A percentile compares a stretch with the other conserved stretches of the same genome.
phyloP scores from a whole-genome alignment of 352 stramenopile genomes.

The Pythium coloratum region DNA sequence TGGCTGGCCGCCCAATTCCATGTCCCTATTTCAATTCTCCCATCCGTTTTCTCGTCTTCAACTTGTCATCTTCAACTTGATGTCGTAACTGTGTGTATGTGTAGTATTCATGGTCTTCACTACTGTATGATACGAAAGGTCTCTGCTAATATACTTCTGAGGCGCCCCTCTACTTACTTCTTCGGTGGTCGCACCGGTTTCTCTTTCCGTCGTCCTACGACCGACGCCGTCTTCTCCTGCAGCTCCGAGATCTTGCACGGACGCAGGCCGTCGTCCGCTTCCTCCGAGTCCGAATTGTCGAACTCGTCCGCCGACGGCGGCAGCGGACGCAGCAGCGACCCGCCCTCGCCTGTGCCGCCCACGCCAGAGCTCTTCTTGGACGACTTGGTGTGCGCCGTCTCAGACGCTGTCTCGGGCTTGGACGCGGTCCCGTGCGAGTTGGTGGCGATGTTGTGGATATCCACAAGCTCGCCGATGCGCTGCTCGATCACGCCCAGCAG shows the following conservation, averaged over 20 bases:
- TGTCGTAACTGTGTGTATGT: neutral
- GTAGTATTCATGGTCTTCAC: neutral
- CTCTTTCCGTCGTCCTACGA: conserved; percentile 65
- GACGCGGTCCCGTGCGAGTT: conserved; percentile 38
- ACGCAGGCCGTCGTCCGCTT: conserved; percentile 63
- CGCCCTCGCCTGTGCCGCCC: conserved; percentile 14
- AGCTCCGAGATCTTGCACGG: conserved; percentile 78
- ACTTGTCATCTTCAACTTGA: neutral
- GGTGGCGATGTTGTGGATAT: conserved; percentile 86
- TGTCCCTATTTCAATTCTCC: neutral
- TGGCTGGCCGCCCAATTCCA: conserved; percentile 8
- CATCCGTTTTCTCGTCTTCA: neutral
- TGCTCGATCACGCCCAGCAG: conserved; percentile 85
- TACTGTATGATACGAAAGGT: neutral
- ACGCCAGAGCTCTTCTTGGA: conserved; percentile 22
- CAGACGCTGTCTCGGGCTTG: conserved; percentile 27
- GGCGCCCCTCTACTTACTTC: conserved; percentile 17
- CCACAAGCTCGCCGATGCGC: conserved; percentile 79
- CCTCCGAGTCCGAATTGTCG: conserved; percentile 70
- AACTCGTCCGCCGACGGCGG: conserved; percentile 73
- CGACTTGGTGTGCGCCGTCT: conserved; percentile 32
- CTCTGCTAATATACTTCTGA: neutral
- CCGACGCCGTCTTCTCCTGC: conserved; percentile 73
- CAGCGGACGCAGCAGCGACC: conserved; percentile 42
- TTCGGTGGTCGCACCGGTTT: conserved; percentile 42